phyloP scores from a whole-genome alignment of 2,329 filamentous ascomycete genomes.

The Cladophialophora yegresii region DNA sequence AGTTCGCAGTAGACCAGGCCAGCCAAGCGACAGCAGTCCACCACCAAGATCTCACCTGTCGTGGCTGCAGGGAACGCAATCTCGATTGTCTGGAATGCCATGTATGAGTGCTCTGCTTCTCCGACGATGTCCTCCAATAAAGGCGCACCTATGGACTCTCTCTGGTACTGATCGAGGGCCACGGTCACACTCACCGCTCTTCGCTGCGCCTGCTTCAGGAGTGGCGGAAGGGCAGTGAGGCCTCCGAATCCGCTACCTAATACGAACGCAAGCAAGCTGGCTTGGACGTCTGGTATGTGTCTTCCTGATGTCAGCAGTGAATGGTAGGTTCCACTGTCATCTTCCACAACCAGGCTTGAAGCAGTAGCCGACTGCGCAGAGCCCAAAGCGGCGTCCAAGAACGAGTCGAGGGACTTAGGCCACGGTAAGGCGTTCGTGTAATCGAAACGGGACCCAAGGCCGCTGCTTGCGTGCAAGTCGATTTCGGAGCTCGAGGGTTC shows the following conservation, averaged over 20 bases:
- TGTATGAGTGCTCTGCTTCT: constrained; percentile 1
- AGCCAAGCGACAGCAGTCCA: constrained; percentile 2
- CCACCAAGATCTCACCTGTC: background rate
- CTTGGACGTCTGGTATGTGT: background rate
- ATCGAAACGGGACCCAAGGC: background rate
- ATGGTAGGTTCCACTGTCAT: background rate
- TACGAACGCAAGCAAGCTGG: constrained; percentile 1
- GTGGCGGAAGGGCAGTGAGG: background rate
- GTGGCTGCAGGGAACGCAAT: background rate
- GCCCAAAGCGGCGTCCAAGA: background rate
- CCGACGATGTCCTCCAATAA: constrained; percentile 2
- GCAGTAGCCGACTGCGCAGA: background rate
- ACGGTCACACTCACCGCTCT: constrained; percentile 1
- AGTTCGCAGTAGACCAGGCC: constrained; percentile 5
- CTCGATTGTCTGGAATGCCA: background rate
- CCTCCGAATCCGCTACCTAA: background rate
- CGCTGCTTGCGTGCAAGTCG: background rate
- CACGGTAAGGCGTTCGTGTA: background rate
- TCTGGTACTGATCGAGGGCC: constrained; percentile 6
- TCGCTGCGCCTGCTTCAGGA: constrained; percentile 1
- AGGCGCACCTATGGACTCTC: background rate
- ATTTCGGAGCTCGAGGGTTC: background rate
- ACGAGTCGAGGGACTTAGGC: background rate
- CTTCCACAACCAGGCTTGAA: background rate
- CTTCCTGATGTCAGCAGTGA: background rate